Base-by-base conservation (phyloP, 345 rosid species). In the Gossypium rotundifolium region DNA sequence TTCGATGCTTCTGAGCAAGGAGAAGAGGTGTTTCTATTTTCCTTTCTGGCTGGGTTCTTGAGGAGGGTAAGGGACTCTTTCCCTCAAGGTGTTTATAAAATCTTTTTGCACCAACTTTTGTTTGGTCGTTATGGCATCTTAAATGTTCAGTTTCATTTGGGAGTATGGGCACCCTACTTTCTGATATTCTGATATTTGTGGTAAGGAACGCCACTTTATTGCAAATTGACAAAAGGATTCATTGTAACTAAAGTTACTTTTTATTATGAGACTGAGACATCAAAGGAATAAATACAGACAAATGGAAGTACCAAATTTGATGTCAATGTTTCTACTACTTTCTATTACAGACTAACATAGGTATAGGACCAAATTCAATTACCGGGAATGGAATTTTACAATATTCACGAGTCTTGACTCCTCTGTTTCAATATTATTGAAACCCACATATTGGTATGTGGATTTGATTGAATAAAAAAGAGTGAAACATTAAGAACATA, bases 231-330 rank as follows among this genome's bases (percentile, higher is more conserved):
- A 1, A 14, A 6, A 25, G 4, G 9, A 5, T 12, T 60, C 40
- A 48, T 23, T 53, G 57, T 48, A 48, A 67, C 42, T 48, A 8
- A 85, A 29, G 86, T 91, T 27, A 23, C 1, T 60, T 60, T 23
- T 59, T 5, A 59, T 23, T 23, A 12, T 17, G 52, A 65, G 11
- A 42, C 4, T 44, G 2, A 20, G 52, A 20, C 52, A 42, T 20
- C 7, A 42, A 65, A n/a, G 8, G 2, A 18, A 65, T 22, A 44
- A 7, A 66, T 11, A 22, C 38, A 66, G 23, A 45, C 13, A 2
- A n/a, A 66, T 45, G 33, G 52, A 29, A 42, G 17, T 18, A 65
- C 22, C 33, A 45, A 45, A 66, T 45, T 44, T 66, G 29, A 57
- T 13, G 13, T 66, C 22, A 11, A 65, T 11, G 53, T 45, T 65